phyloP scores from a whole-genome alignment of 1,139 yeast genomes.

The Komagataea norvegica region DNA sequence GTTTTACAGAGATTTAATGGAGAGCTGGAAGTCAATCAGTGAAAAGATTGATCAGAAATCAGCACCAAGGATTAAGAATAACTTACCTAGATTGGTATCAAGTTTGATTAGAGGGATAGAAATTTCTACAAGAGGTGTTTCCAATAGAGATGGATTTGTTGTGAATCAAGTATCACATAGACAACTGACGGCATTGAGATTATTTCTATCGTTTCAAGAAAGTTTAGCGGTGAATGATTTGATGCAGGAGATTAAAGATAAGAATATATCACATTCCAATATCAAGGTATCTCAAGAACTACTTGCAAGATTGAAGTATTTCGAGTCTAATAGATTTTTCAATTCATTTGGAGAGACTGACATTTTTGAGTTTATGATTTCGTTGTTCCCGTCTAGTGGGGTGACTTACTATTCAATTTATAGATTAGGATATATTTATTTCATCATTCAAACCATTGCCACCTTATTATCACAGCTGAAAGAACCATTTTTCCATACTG shows the following conservation, averaged over 20 bases:
- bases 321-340: constrained; percentile 29
- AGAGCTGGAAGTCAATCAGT: constrained; percentile 8
- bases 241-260: neutral
- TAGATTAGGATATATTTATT: constrained; percentile 35
- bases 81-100: constrained; percentile 34
- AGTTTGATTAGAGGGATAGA: constrained; percentile 63
- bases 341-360: constrained; percentile 40
- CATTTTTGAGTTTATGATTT: constrained; percentile 49
- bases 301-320: constrained; percentile 35
- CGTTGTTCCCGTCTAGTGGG: constrained; percentile 34
- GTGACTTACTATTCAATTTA: constrained; percentile 34
- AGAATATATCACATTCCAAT: neutral
- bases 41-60: constrained; percentile 13
- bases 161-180: constrained; percentile 59
- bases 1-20: constrained; percentile 9
- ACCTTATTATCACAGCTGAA: constrained; percentile 20
- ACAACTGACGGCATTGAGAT: constrained; percentile 52
- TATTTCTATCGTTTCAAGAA: constrained; percentile 27
- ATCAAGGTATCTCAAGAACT: constrained; percentile 20
- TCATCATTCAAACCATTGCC: constrained; percentile 23
- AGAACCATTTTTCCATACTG: constrained; percentile 13
- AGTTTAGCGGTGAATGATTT: neutral
- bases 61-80: constrained; percentile 20
- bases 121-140: constrained; percentile 58
- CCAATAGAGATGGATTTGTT: constrained; percentile 37